Base-by-base conservation (phyloP, 1,284 basidiomycete species). In the Malassezia vespertilionis region DNA sequence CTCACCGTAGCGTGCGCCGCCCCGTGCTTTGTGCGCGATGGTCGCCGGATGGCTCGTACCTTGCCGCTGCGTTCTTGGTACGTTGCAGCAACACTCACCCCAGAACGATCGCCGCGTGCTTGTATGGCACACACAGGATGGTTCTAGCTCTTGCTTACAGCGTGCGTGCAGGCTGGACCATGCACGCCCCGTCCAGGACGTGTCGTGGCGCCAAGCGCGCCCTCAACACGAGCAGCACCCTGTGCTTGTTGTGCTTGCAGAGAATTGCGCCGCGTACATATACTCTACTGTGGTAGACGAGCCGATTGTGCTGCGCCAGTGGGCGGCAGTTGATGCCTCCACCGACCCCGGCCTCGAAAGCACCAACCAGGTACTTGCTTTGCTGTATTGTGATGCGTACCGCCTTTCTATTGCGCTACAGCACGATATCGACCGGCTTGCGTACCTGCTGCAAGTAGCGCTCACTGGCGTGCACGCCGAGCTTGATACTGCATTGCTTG, bases 1-100 rank as follows among this genome's bases (percentile, higher is more conserved):
- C 11, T 33, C 11, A 22, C 9, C 17, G 14, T 20, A 40, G 27
- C 22, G 27, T 20, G 7, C 47, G 35, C 2, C 40, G 40, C 18
- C 28, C 41, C 15, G n/a, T 51, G 11, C 37, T 51, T 3, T 30
- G 33, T n/a, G 48, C 45, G 6, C 43, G 32, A 3, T 51, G 48
- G 48, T 51, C 48, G 26, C 37, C 42, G 12, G 42, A 44, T 18
- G 48, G 34, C 15, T 21, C 28, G 23, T 45, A 36, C 21, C 42
- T 51, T 12, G 42, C 48, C 0, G 48, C 48, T 9, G 37, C 41
- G 10, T 37, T 37, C 11, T 17, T 45, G 5, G 37, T 39, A 28
- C 37, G 37, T 39, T 14, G 27, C 27, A 28, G 8, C 27, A 8
- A 20, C 26, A 17, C 37, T 3, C 9, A 18, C 36, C 44, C 8